Conservation (phyloP, 768 basidiomycete genomes). For the Calocera viscosa region DNA sequence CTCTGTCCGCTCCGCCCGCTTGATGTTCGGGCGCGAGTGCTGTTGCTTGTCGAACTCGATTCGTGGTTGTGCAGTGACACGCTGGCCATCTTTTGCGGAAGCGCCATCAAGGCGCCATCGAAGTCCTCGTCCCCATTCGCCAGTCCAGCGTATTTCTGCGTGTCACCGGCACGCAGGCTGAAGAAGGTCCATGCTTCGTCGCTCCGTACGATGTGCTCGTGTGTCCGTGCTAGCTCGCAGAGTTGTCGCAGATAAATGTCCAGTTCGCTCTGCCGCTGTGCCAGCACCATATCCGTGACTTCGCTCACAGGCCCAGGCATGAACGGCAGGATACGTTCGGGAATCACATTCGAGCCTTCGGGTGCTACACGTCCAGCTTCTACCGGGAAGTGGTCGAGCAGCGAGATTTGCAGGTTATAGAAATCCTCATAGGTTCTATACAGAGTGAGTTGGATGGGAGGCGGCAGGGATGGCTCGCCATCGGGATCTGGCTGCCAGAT, state of each 20-base stretch:
- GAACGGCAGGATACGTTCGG: slow-evolving; percentile 68
- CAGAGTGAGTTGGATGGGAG: slow-evolving; percentile 66
- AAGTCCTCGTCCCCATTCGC: slow-evolving; percentile 32
- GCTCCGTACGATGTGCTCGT: slow-evolving; percentile 71
- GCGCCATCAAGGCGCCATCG: slow-evolving; percentile 15
- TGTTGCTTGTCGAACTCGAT: neutral
- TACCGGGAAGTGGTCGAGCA: slow-evolving; percentile 74
- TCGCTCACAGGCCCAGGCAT: slow-evolving; percentile 90
- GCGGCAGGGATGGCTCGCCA: slow-evolving; percentile 31
- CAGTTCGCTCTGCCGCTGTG: slow-evolving; percentile 65
- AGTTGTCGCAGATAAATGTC: slow-evolving; percentile 79
- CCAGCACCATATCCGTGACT: slow-evolving; percentile 75
- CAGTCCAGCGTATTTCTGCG: slow-evolving; percentile 49
- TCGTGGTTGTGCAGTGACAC: neutral
- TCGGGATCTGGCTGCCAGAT: slow-evolving; percentile 67
- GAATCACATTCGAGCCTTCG: slow-evolving; percentile 21
- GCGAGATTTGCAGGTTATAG: slow-evolving; percentile 87
- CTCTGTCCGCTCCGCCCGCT: slow-evolving; percentile 3
- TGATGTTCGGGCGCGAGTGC: neutral
- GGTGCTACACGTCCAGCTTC: slow-evolving; percentile 67
- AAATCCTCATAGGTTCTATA: slow-evolving; percentile 97
- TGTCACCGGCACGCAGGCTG: slow-evolving; percentile 73
- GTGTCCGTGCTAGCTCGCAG: slow-evolving; percentile 52
- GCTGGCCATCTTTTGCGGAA: neutral
- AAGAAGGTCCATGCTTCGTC: slow-evolving; percentile 72